phyloP scores from a whole-genome alignment of 306 rosid genomes.

The Hippophae rhamnoides region DNA sequence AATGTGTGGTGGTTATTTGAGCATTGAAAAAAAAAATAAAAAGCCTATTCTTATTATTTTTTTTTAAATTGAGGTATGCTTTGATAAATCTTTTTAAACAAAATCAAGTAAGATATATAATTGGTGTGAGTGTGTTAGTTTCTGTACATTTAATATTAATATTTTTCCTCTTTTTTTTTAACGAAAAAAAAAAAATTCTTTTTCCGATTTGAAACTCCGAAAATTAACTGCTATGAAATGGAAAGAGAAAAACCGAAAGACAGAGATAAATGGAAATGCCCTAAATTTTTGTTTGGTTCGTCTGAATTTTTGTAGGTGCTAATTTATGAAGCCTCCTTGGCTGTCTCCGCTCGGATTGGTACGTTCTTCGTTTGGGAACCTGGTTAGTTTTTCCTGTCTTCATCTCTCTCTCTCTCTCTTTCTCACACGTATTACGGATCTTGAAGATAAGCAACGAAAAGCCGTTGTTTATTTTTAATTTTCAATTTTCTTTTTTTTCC shows the following conservation, averaged over 20 bases:
- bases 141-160: no score
- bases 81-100: no score
- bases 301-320: conserved; percentile 16
- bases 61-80: no score
- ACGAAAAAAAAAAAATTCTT: not conserved
- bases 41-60: no score
- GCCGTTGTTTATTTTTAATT: no score
- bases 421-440: not conserved
- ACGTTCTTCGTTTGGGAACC: conserved; percentile 32
- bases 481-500: not conserved
- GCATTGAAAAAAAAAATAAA: no score
- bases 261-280: conserved; percentile 33
- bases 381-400: conserved; percentile 10
- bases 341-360: conserved; percentile 34
- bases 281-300: conserved; percentile 21
- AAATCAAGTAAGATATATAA: no score
- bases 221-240: conserved; percentile 10
- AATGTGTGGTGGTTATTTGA: no score
- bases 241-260: not conserved
- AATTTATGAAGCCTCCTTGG: conserved; percentile 44
- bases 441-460: no score
- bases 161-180: no score
- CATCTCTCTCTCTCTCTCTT: not conserved
- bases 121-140: no score
- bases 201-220: conserved; percentile 19